These are phyloP conservation scores for Huiozyma sinensis DNA, from an alignment of 805 yeast species.

Conservation along the genomic window DNA sequence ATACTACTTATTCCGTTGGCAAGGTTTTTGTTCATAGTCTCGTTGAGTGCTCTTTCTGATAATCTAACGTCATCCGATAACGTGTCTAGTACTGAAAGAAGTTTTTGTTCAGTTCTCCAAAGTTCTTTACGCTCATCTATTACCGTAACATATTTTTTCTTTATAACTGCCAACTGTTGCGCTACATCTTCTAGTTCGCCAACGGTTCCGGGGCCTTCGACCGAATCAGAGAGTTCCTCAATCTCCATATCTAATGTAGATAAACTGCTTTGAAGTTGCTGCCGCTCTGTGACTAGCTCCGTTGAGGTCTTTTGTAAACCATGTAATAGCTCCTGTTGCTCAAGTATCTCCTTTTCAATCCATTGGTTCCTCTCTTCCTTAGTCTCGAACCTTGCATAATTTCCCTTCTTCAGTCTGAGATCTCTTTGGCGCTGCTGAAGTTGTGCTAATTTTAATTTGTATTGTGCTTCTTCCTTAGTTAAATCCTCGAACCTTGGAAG, in stretches of 20 bases:
- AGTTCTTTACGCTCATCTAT: conserved; percentile 58
- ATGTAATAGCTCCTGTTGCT: conserved; percentile 19
- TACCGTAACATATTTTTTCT: conserved; percentile 32
- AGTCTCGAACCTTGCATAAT: conserved; percentile 47
- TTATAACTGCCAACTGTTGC: conserved; percentile 25
- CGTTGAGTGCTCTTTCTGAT: conserved; percentile 52
- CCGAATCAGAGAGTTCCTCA: conserved; percentile 27
- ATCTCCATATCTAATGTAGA: conserved; percentile 23
- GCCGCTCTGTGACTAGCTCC: conserved; percentile 6
- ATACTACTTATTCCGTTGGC: conserved; percentile 63
- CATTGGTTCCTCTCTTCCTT: conserved; percentile 55
- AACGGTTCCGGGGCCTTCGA: conserved; percentile 29
- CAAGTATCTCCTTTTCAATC: conserved; percentile 44
- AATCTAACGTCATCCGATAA: conserved; percentile 42
- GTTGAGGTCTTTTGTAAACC: conserved; percentile 15
- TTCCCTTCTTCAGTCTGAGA: conserved; percentile 60
- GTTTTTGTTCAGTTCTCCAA: conserved; percentile 72
- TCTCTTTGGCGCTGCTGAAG: conserved; percentile 44
- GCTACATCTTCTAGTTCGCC: conserved; percentile 28
- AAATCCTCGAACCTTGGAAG: conserved; percentile 35
- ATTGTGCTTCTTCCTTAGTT: conserved; percentile 30
- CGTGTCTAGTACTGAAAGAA: conserved; percentile 45
- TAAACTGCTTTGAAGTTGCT: conserved; percentile 12
- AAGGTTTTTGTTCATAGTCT: conserved; percentile 65
- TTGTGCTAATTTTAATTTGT: conserved; percentile 32